phyloP scores from a whole-genome alignment of 2,329 filamentous ascomycete species.

The Cercospora janseana region DNA sequence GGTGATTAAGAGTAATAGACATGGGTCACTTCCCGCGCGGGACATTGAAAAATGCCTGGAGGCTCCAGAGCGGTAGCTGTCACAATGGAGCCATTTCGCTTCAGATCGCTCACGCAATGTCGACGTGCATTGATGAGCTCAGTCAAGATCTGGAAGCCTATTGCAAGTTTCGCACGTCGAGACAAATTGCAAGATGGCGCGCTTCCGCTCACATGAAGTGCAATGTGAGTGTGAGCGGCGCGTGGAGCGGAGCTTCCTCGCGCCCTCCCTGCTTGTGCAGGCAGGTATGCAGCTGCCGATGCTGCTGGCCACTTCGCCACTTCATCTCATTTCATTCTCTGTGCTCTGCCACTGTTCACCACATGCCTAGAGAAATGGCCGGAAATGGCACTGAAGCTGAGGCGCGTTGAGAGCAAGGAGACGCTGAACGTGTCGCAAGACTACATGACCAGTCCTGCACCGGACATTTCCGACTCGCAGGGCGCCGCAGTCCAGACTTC shows the following conservation, averaged over 20 bases:
- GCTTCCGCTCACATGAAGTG: neutral
- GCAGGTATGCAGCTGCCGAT: slow-evolving; percentile 3
- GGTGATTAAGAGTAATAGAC: too few species aligned
- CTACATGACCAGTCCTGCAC: slow-evolving; percentile 11
- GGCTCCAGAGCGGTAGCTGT: too few species aligned
- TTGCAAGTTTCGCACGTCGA: too few species aligned
- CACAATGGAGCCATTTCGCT: too few species aligned
- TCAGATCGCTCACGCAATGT: too few species aligned
- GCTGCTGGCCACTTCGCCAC: neutral
- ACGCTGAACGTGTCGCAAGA: slow-evolving; percentile 29
- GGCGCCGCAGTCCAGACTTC: neutral
- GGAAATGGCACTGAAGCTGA: slow-evolving; percentile 21
- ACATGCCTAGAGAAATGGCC: slow-evolving; percentile 7
- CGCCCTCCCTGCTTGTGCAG: neutral
- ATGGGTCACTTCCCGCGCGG: too few species aligned
- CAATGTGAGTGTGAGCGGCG: neutral
- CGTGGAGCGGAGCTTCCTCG: neutral
- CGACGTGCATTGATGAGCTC: too few species aligned
- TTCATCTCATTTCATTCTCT: slow-evolving; percentile 6
- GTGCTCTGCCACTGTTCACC: neutral
- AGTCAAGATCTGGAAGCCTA: too few species aligned
- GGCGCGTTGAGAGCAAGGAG: slow-evolving; percentile 17
- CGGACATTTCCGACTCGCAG: neutral
- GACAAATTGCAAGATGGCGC: neutral
- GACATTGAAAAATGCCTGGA: too few species aligned